Percentiles rank a stretch among this genome's conserved stretches.
Evolutionary conservation across 495 filamentous ascomycete species (phyloP).

Genomic region (Aspergillus coremiiformis): DNA sequence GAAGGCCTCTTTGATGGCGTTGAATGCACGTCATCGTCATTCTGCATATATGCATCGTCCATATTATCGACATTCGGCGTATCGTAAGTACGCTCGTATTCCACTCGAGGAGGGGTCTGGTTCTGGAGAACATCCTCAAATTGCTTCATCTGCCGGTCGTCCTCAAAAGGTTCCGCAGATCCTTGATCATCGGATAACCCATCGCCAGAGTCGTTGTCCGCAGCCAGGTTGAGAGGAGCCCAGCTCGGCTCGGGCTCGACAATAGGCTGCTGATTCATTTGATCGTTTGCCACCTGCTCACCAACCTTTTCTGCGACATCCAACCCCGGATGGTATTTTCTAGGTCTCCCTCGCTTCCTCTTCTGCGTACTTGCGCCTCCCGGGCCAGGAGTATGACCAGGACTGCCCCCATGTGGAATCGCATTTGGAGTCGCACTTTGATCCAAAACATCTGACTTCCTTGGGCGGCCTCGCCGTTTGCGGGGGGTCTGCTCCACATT

Average conservation of each 20-base stretch:
- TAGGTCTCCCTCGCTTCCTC: slow-evolving; percentile 33
- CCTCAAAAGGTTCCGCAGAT: slow-evolving; percentile 18
- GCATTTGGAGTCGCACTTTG: slow-evolving; percentile 29
- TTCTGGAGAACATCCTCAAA: neutral
- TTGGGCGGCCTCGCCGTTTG: slow-evolving; percentile 37
- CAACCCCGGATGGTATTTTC: slow-evolving; percentile 27
- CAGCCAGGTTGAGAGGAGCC: slow-evolving; percentile 24
- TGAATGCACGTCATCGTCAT: slow-evolving; percentile 28
- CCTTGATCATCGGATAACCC: slow-evolving; percentile 8
- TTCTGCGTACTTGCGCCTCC: slow-evolving; percentile 19
- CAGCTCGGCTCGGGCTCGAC: slow-evolving; percentile 13
- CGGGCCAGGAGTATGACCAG: slow-evolving; percentile 29
- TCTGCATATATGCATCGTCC: slow-evolving; percentile 25
- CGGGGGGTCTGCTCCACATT: slow-evolving; percentile 29
- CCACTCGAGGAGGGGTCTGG: slow-evolving; percentile 7
- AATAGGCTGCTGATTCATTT: slow-evolving; percentile 2
- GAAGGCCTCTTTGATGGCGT: slow-evolving; percentile 39
- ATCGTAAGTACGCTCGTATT: slow-evolving; percentile 18
- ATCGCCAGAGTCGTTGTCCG: slow-evolving; percentile 14
- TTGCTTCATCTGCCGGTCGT: slow-evolving; percentile 14
- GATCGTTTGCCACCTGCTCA: slow-evolving; percentile 8
- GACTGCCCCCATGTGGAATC: slow-evolving; percentile 32
- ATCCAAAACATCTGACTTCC: slow-evolving; percentile 32
- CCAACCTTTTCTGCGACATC: slow-evolving; percentile 11
- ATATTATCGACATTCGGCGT: slow-evolving; percentile 26